A percentile compares a stretch with the other conserved stretches of the same genome.
These are phyloP conservation scores for Amphicarpaea edgeworthii DNA, from an alignment of 306 rosid species.

Conservation along the genomic window DNA sequence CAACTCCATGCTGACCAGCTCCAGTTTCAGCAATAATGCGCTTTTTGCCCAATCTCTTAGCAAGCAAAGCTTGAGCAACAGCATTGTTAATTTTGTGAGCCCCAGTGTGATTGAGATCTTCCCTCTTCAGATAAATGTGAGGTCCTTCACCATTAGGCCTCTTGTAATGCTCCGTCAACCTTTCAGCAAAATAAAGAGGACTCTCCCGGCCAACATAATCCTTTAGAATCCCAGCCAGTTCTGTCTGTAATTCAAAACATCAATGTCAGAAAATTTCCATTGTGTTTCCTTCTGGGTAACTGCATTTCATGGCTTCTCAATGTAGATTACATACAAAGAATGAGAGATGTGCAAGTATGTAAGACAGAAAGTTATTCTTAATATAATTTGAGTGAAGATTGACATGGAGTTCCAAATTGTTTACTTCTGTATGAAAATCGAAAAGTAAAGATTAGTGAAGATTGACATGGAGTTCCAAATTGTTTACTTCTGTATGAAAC, in stretches of 20 bases:
- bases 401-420: constrained; percentile 22
- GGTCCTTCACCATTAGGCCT: constrained; percentile 92
- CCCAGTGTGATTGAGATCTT: constrained; percentile 98
- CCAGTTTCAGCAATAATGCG: constrained; percentile 98
- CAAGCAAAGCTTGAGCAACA: constrained; percentile 93
- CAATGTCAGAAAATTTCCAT: constrained; percentile 32
- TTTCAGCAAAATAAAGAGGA: constrained; percentile 94
- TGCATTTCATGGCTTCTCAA: constrained; percentile 11
- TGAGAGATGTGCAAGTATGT: neutral
- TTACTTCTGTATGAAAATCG: neutral
- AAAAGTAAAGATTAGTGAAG: neutral
- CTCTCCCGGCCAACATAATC: constrained; percentile 96
- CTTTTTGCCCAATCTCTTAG: constrained; percentile 81
- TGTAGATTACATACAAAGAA: constrained; percentile 20
- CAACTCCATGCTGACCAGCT: constrained; percentile 99
- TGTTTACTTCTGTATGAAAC: constrained; percentile 2
- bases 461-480: constrained; percentile 15
- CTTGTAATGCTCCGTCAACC: constrained; percentile 88
- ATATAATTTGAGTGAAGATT: neutral
- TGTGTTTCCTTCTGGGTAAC: neutral
- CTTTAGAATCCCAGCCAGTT: constrained; percentile 75
- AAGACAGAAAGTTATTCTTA: neutral
- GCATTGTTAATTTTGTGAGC: constrained; percentile 99
- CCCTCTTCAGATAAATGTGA: constrained; percentile 86
- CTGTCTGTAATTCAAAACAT: constrained; percentile 65